Base-by-base conservation (phyloP, 2,329 filamentous ascomycete genomes). In the Nothophoma quercina region DNA sequence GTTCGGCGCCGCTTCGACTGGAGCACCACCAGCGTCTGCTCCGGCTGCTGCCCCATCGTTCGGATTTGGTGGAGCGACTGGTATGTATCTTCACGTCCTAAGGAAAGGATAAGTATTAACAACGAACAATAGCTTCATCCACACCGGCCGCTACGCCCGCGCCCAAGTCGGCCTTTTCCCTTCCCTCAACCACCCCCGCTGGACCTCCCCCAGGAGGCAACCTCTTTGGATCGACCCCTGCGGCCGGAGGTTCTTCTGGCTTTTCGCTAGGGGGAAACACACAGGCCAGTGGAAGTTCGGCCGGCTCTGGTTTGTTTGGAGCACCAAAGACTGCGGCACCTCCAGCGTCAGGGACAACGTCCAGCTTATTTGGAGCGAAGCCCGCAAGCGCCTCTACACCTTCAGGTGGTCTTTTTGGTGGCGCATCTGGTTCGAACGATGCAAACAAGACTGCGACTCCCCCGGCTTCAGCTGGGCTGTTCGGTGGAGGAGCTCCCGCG, bases 101-200 rank as follows among this genome's bases (percentile, higher is more conserved):
- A 13, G 4, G n/a, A 33, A 33, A 28, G 23, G 26, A 16, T 21
- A 33, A 4, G 12, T 19, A 21, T 41, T 51, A 25, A 55, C 32
- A 22, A 5, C 7, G 16, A 7, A 4, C 16, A 47, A 51, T 38
- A 65, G 62, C 56, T 32, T 64, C 46, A 3, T 50, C 62, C 15
- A 64, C 66, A 15, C 62, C 65, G 32, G 49, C 67, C 56, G 70
- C 69, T 9, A 75, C 72, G 2, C 71, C 72, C 10, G 70, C 72
- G 10, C 36, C 67, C 15, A 69, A 60, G 33, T 76, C 75, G 58
- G 71, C 74, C 10, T 67, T 67, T n/a, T 60, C 64, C 28, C 64
- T 74, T 23, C 62, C 64, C n/a, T 75, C 73, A 3, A 76, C 73
- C 4, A 75, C 72, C 9, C 73, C 73, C 34, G 72, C 72, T n/a